These are phyloP conservation scores for Sporisorium sorghi DNA, from an alignment of 1,284 basidiomycete genomes.

Conservation along the genomic window DNA sequence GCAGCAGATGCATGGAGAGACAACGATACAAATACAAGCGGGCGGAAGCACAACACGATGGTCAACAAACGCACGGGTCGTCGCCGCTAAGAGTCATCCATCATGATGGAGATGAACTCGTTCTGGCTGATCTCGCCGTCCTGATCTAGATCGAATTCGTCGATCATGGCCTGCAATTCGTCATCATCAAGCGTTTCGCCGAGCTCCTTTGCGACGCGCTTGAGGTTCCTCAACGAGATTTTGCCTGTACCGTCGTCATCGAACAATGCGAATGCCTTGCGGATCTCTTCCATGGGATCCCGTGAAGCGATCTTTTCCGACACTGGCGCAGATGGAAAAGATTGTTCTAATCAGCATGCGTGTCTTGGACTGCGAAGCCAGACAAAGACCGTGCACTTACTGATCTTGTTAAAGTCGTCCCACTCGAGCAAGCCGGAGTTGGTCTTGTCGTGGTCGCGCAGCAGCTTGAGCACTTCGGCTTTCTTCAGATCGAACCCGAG, in stretches of 20 bases:
- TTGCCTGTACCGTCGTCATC: constrained; percentile 96
- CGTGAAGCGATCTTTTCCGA: constrained; percentile 90
- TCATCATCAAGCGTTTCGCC: constrained; percentile 96
- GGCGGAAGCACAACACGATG: not conserved
- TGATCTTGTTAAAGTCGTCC: constrained; percentile 93
- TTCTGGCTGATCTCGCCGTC: constrained; percentile 96
- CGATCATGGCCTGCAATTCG: constrained; percentile 99
- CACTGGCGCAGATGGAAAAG: constrained; percentile 75
- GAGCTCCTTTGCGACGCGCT: constrained; percentile 95
- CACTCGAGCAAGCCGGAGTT: constrained; percentile 93
- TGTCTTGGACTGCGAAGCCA: not conserved
- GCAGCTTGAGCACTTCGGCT: constrained; percentile 93
- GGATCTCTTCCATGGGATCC: constrained; percentile 96
- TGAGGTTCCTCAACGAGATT: constrained; percentile 89
- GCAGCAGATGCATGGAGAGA: not conserved
- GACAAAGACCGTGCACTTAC: constrained; percentile 74
- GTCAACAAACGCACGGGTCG: not conserved
- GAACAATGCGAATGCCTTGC: constrained; percentile 93
- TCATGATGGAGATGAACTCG: constrained; percentile 96
- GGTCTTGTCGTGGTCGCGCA: constrained; percentile 90
- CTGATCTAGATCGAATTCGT: constrained; percentile 98
- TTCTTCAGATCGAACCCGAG: constrained; percentile 98
- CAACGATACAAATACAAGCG: constrained; percentile 13
- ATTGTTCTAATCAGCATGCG: not conserved
- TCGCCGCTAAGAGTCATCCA: constrained; percentile 76